These are phyloP conservation scores for Colletotrichum gloeosporioides DNA, from an alignment of 2,329 filamentous ascomycete species.

Conservation along the genomic window DNA sequence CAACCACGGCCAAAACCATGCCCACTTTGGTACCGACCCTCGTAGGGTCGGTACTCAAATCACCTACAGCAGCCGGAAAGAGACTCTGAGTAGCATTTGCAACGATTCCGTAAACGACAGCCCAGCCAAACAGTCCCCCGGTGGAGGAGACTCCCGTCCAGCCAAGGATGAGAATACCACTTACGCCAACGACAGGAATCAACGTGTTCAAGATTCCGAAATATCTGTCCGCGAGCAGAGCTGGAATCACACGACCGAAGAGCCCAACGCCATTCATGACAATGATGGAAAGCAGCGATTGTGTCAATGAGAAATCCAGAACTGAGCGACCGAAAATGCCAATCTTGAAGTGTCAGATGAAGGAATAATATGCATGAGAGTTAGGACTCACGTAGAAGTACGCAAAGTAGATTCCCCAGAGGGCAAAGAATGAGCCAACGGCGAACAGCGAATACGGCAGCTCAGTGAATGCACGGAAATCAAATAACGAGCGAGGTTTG, in stretches of 20 bases:
- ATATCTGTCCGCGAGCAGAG: not conserved
- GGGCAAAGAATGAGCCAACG: fast-evolving
- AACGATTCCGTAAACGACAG: not conserved
- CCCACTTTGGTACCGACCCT: not conserved
- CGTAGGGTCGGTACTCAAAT: not conserved
- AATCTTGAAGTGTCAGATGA: not conserved
- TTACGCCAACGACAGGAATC: not conserved
- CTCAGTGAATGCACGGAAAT: not conserved
- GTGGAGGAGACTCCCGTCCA: not conserved
- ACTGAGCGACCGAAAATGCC: not conserved
- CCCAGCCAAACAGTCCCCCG: not conserved
- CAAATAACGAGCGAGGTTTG: not conserved
- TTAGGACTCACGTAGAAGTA: not conserved
- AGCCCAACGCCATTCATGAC: not conserved
- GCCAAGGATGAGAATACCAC: not conserved
- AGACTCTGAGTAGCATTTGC: not conserved
- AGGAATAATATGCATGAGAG: fast-evolving
- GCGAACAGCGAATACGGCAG: not conserved
- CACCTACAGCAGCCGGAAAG: not conserved
- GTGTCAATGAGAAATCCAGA: not conserved
- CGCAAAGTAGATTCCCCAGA: not conserved
- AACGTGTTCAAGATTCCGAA: not conserved
- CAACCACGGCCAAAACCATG: not conserved
- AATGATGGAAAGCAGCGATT: not conserved
- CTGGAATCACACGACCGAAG: not conserved